Percentiles rank a stretch among this genome's conserved stretches.
Conservation (phyloP, 495 filamentous ascomycete genomes). For the Lepraria neglecta region DNA sequence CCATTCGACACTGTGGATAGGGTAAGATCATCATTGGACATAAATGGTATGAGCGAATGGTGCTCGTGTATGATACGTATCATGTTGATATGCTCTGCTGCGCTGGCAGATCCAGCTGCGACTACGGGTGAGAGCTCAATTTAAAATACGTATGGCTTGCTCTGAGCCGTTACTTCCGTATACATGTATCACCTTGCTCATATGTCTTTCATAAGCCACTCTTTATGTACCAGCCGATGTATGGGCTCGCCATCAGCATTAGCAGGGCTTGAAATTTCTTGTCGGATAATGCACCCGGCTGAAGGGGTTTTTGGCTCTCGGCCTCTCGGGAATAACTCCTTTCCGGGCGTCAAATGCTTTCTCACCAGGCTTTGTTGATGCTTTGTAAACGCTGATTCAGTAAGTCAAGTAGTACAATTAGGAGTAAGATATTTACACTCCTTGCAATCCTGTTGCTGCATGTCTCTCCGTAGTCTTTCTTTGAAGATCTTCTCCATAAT, state of each 20-base stretch:
- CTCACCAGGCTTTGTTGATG: background rate
- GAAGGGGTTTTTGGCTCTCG: background rate
- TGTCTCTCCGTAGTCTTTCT: background rate
- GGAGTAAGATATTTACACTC: background rate
- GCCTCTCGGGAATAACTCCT: background rate
- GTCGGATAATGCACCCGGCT: background rate
- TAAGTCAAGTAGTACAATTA: no score
- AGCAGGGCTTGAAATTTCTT: no score
- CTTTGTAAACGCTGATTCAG: constrained; percentile 7
- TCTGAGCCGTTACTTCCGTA: background rate
- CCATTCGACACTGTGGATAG: constrained; percentile 2
- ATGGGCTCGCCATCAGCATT: no score
- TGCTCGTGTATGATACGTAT: constrained; percentile 2
- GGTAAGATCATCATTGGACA: background rate
- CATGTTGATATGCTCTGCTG: background rate
- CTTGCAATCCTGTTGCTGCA: background rate
- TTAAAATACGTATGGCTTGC: background rate
- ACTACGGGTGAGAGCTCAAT: background rate
- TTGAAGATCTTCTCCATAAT: background rate
- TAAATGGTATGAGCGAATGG: background rate
- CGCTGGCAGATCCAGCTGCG: no score
- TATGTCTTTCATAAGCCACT: no score
- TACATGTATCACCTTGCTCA: background rate
- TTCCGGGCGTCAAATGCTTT: background rate
- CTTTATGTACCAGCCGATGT: no score